Conservation (phyloP, 2,329 filamentous ascomycete species). For the Gremmenia infestans region DNA sequence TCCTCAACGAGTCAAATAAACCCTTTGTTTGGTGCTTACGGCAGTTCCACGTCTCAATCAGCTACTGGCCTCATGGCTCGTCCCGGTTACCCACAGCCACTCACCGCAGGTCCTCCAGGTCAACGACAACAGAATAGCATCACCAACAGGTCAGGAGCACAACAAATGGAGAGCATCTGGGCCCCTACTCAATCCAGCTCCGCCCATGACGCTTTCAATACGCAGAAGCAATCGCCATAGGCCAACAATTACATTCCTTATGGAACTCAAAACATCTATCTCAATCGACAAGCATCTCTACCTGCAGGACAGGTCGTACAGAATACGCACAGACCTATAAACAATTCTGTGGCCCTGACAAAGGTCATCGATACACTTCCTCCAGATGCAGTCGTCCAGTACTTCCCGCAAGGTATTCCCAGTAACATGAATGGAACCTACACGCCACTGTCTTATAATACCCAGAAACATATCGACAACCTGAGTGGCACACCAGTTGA, state of each 20-base stretch:
- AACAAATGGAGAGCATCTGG: slow-evolving; percentile 9
- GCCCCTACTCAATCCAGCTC: background rate
- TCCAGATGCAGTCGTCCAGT: slow-evolving; percentile 17
- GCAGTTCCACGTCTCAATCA: background rate
- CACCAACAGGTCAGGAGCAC: slow-evolving; percentile 6
- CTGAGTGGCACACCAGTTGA: slow-evolving; percentile 1
- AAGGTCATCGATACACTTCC: slow-evolving; percentile 26
- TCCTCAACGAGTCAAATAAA: slow-evolving; percentile 13
- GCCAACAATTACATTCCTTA: background rate
- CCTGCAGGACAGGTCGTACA: background rate
- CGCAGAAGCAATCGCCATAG: slow-evolving; percentile 4
- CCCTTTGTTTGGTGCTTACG: slow-evolving; percentile 16
- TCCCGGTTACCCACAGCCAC: slow-evolving; percentile 28
- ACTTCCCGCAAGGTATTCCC: slow-evolving; percentile 28
- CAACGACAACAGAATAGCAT: slow-evolving; percentile 21
- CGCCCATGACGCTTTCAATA: background rate
- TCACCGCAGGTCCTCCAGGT: slow-evolving; percentile 33
- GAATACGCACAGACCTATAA: background rate
- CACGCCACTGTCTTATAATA: slow-evolving; percentile 13
- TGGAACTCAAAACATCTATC: background rate
- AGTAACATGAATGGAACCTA: slow-evolving; percentile 19
- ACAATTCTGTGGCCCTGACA: slow-evolving; percentile 5
- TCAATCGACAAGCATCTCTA: background rate
- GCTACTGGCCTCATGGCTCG: slow-evolving; percentile 1
- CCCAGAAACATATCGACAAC: slow-evolving; percentile 9